Evolutionary conservation across 2,329 filamentous ascomycete genomes (phyloP).

Genomic region (Pseudogymnoascus sp.): DNA sequence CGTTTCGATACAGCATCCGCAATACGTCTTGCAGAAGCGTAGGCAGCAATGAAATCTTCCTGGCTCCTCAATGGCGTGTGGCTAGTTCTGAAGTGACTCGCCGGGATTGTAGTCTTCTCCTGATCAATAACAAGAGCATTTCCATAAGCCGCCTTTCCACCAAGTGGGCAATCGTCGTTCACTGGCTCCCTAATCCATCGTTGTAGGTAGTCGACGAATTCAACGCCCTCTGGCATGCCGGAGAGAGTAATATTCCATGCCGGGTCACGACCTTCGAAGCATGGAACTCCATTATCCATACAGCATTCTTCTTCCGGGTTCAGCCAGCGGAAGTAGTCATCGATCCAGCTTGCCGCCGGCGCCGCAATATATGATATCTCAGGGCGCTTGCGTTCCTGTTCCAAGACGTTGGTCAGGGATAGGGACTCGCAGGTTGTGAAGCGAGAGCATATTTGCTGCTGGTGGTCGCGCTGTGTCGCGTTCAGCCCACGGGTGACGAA

Average conservation of each 20-base stretch:
- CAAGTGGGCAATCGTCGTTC: constrained; percentile 75
- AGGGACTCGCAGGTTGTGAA: constrained; percentile 81
- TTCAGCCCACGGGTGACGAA: constrained; percentile 84
- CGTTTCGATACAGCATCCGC: constrained; percentile 62
- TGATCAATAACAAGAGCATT: constrained; percentile 73
- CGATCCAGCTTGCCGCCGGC: constrained; percentile 88
- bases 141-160: constrained; percentile 79
- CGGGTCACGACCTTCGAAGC: constrained; percentile 69
- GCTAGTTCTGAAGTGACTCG: constrained; percentile 85
- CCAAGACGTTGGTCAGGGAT: constrained; percentile 81
- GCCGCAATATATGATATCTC: constrained; percentile 82
- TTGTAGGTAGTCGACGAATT: constrained; percentile 78
- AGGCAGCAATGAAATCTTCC: constrained; percentile 85
- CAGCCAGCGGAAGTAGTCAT: constrained; percentile 95
- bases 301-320: constrained; percentile 75
- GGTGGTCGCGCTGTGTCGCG: constrained; percentile 62
- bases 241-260: constrained; percentile 81
- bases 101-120: constrained; percentile 57
- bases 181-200: constrained; percentile 78
- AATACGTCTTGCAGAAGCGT: constrained; percentile 82
- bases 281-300: constrained; percentile 60
- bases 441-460: constrained; percentile 80
- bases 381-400: constrained; percentile 86
- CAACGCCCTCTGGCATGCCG: constrained; percentile 89
- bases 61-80: constrained; percentile 84